Conservation (phyloP, 2,329 filamentous ascomycete genomes). For the Botrytis hyacinthi region DNA sequence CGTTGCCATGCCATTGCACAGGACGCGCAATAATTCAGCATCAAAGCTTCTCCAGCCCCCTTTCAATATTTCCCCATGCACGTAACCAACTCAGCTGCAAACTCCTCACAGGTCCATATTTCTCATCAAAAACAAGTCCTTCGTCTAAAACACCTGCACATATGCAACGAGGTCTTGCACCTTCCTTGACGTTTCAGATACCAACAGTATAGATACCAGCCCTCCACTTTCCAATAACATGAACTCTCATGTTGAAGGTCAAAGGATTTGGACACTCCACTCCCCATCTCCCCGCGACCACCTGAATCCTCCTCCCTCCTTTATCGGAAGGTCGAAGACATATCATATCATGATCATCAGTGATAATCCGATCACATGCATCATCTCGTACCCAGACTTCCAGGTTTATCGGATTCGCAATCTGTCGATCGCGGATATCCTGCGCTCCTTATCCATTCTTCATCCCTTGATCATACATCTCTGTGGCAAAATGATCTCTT, state of each 20-base stretch:
- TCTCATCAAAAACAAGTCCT: not conserved
- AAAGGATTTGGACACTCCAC: not conserved
- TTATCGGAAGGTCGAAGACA: not conserved
- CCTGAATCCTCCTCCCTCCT: not conserved
- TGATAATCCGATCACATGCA: not conserved
- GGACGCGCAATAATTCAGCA: not conserved
- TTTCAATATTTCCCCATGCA: not conserved
- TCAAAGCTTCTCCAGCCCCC: not conserved
- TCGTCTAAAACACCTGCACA: not conserved
- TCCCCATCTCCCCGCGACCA: not conserved
- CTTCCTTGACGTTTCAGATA: constrained; percentile 3
- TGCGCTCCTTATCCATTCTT: not conserved
- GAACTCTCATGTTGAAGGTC: not conserved
- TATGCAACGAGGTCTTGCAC: not conserved
- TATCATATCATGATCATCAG: not conserved
- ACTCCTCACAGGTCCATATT: not conserved
- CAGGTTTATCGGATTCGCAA: not conserved
- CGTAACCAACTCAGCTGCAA: constrained; percentile 6
- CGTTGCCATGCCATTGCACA: not conserved
- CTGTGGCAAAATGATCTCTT: not conserved
- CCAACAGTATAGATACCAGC: constrained; percentile 1
- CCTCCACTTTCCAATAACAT: not conserved
- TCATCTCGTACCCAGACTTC: not conserved
- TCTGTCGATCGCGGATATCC: constrained; percentile 2
- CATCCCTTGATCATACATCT: not conserved